A percentile compares a stretch with the other conserved stretches of the same genome.
Evolutionary conservation across 23 red algal species (phyloP).

Genomic region (Gracilaria vermiculophylla): DNA sequence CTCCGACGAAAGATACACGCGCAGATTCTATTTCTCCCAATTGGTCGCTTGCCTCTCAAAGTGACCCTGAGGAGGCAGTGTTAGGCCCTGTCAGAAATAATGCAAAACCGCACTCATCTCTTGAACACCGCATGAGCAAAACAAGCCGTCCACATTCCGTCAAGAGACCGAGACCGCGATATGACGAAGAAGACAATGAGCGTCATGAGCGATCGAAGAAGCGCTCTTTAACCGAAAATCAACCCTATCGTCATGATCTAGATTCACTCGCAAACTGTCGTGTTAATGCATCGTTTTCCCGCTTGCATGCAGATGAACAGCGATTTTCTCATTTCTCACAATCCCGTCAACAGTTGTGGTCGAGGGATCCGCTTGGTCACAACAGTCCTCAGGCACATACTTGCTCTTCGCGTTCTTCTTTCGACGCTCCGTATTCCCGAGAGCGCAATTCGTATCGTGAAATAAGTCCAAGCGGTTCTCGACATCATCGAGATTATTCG

Average conservation of each 20-base stretch:
- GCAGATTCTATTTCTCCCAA: conserved; percentile 3
- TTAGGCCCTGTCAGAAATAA: neutral
- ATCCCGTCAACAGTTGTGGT: neutral
- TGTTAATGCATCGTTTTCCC: neutral
- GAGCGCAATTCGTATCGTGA: neutral
- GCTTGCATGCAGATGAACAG: neutral
- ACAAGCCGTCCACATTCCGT: neutral
- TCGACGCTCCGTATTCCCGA: neutral
- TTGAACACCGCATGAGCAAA: neutral
- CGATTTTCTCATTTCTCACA: neutral
- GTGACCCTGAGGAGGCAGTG: neutral
- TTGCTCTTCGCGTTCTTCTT: neutral
- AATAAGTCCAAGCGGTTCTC: neutral
- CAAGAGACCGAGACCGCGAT: neutral
- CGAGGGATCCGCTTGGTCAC: neutral
- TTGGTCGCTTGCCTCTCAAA: conserved; percentile 3
- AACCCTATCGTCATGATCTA: neutral
- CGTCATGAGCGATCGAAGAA: neutral
- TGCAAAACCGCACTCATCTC: neutral
- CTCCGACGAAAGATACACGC: neutral
- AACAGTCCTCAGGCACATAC: neutral
- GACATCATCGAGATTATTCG: neutral
- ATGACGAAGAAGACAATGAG: neutral
- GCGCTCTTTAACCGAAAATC: neutral
- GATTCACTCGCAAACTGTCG: neutral